Percentiles rank a stretch among this genome's conserved stretches.
These are phyloP conservation scores for Datura wrightii DNA, from an alignment of 257 asterid species.

Conservation along the genomic window DNA sequence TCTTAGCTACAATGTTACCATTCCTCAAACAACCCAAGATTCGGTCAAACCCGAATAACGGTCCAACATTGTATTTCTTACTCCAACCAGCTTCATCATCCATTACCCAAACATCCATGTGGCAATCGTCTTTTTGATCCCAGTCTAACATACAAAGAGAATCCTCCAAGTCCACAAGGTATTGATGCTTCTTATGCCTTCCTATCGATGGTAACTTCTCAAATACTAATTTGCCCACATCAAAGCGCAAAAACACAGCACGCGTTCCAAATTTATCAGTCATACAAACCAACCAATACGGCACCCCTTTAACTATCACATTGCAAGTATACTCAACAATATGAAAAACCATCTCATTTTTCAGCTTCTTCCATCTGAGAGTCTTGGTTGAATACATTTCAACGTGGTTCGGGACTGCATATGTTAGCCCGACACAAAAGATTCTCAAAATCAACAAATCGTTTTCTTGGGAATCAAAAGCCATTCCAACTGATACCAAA, in stretches of 20 bases:
- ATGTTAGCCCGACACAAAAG: background rate
- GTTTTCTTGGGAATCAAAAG: background rate
- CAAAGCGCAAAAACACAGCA: conserved; percentile 11
- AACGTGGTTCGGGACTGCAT: background rate
- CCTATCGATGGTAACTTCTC: conserved; percentile 25
- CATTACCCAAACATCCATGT: conserved; percentile 32
- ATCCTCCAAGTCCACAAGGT: conserved; percentile 20
- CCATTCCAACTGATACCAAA: conserved; percentile 1
- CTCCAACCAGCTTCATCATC: conserved; percentile 35
- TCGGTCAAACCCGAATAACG: conserved; percentile 1
- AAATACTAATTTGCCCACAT: background rate
- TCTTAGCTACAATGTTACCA: conserved; percentile 32
- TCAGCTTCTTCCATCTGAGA: conserved; percentile 9
- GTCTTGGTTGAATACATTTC: conserved; percentile 4
- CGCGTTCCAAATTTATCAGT: conserved; percentile 9
- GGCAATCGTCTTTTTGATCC: background rate
- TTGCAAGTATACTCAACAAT: conserved; percentile 4
- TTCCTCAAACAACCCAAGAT: conserved; percentile 27
- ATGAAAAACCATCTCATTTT: conserved; percentile 24
- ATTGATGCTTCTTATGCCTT: background rate
- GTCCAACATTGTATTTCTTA: conserved; percentile 26
- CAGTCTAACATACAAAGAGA: conserved; percentile 25
- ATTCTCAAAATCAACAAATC: conserved; percentile 9
- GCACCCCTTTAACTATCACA: background rate
- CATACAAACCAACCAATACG: conserved; percentile 8